A percentile compares a stretch with the other conserved stretches of the same genome.
phyloP scores from a whole-genome alignment of 1,284 basidiomycete species.

The Leccinum solheimii region DNA sequence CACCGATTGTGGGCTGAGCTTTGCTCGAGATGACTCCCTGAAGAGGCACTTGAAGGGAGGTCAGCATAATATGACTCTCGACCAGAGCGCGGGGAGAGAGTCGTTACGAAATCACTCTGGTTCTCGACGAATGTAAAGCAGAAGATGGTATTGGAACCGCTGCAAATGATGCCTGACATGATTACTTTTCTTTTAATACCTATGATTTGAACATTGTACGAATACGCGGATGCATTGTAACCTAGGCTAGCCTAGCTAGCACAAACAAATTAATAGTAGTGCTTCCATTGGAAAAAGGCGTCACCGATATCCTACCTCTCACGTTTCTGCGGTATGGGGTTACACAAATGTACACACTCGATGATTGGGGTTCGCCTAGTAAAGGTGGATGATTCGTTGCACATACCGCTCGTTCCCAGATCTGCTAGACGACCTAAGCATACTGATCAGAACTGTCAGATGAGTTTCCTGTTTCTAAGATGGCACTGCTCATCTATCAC shows the following conservation, averaged over 20 bases:
- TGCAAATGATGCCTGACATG: background rate
- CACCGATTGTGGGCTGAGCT: slow-evolving; percentile 8
- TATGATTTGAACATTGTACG: background rate
- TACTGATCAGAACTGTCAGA: background rate
- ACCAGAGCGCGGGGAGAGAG: background rate
- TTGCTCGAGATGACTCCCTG: slow-evolving; percentile 32
- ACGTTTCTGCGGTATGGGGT: background rate
- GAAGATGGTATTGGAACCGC: background rate
- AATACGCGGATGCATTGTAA: background rate
- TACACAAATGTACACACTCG: background rate
- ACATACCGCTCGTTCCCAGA: background rate
- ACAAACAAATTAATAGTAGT: background rate
- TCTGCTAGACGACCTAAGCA: background rate
- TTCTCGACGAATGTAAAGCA: background rate
- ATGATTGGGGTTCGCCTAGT: background rate
- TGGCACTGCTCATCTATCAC: background rate
- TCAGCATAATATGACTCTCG: slow-evolving; percentile 7
- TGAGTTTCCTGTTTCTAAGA: background rate
- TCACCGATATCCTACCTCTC: background rate
- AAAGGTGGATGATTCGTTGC: background rate
- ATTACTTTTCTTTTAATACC: background rate
- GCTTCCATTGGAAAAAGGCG: background rate
- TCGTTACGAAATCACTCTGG: background rate
- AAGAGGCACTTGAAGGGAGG: slow-evolving; percentile 24
- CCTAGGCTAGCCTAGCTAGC: background rate